Base-by-base conservation (phyloP, 1,284 basidiomycete species). In the Cryptococcus amylolentus region DNA sequence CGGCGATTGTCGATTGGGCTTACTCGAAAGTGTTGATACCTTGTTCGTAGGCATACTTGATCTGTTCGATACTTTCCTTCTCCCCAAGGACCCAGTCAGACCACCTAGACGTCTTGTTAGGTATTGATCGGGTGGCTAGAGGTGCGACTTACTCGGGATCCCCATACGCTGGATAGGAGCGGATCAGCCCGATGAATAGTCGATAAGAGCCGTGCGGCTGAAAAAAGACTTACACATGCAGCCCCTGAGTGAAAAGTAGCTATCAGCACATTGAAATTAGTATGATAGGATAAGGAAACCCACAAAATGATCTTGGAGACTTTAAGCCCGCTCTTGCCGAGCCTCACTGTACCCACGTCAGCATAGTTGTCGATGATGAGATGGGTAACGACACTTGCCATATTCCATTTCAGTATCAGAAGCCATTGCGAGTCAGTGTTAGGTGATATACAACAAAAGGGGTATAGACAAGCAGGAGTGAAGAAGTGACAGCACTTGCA, bases 1-100 rank as follows among this genome's bases (percentile, higher is more conserved):
- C 16, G n/a, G 18, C 31, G 31, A 49, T 39, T 1, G 16, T 39
- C 13, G 13, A 37, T n/a, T 6, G 31, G 39, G 31, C 69, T 51
- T 44, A 71, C 71, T 73, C 72, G 45, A 74, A 74, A 3, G 70
- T 71, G 57, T 72, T 74, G 62, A 74, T 70, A 28, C 72, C 72
- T 3, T 59, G 55, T 43, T 63, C 64, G 54, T 68, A 77, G n/a
- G 73, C 74, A 50, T 59, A 63, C 51, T 72, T 69, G 61, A 77
- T 73, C 51, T 76, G 73, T 55, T 72, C 64, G 49, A 77, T 72
- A 35, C 66, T 64, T 28, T 62, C 60, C 49, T 69, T 60, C 58
- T 77, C 73, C 26, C 60, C 66, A 1, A 75, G 64, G 16, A 73
- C 64, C 72, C 75, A 77, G 27, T 61, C 57, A 54, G 64, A 62